Conservation (phyloP, 2,329 filamentous ascomycete species). For the Aspergillus alliaceus region DNA sequence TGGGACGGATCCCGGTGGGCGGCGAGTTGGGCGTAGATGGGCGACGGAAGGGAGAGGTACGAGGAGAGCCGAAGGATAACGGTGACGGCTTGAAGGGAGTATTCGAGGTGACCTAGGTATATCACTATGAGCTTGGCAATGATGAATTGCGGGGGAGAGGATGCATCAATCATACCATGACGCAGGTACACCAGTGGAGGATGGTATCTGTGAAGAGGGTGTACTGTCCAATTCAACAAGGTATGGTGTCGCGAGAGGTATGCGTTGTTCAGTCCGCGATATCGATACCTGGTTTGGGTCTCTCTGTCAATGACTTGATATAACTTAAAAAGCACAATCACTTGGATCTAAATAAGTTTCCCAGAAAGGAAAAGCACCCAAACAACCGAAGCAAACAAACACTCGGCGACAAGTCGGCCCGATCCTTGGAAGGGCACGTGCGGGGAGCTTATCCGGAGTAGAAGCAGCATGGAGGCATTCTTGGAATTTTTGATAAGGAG, state of each 20-base stretch:
- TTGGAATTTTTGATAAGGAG: background rate
- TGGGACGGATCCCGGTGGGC: slow-evolving; percentile 54
- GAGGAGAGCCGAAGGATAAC: slow-evolving; percentile 68
- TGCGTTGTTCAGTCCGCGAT: background rate
- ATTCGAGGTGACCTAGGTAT: slow-evolving; percentile 46
- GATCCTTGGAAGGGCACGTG: slow-evolving; percentile 17
- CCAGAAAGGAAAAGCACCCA: slow-evolving; percentile 12
- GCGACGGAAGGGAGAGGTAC: slow-evolving; percentile 68
- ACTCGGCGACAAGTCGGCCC: slow-evolving; percentile 22
- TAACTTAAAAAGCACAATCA: no score
- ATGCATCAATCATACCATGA: slow-evolving; percentile 20
- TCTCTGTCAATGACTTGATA: no score
- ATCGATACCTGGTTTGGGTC: no score
- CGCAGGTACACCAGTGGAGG: background rate
- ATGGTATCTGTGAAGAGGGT: background rate
- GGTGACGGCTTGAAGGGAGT: slow-evolving; percentile 70
- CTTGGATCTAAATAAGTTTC: slow-evolving; percentile 13
- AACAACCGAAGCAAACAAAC: slow-evolving; percentile 21
- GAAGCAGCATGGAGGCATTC: background rate
- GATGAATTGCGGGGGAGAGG: background rate
- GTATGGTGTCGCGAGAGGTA: background rate
- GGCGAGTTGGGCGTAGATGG: slow-evolving; percentile 64
- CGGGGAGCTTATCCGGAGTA: slow-evolving; percentile 5
- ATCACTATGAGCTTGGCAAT: background rate
- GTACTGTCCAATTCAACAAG: background rate